Evolutionary conservation across 768 basidiomycete species (phyloP).

Genomic region (Suillus paluster): DNA sequence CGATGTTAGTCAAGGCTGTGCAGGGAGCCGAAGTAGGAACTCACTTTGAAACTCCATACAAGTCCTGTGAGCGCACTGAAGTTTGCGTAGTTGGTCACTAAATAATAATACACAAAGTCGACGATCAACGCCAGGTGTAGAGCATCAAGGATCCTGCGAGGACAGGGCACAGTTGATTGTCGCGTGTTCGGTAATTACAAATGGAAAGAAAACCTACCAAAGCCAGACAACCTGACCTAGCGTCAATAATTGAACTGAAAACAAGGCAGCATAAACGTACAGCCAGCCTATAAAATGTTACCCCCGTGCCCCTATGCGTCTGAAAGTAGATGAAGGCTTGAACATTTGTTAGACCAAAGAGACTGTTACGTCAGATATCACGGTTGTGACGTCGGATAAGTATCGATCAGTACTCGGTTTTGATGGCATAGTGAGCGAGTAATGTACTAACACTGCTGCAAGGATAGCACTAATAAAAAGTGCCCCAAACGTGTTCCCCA

Average conservation of each 20-base stretch:
- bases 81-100: not conserved
- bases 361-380: not conserved
- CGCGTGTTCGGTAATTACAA: not conserved
- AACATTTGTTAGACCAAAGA: not conserved
- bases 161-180: no score
- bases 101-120: not conserved
- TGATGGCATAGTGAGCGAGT: not conserved
- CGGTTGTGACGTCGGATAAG: no score
- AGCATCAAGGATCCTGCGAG: not conserved
- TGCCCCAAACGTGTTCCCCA: not conserved
- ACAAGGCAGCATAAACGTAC: not conserved
- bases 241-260: not conserved
- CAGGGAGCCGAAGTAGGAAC: no score
- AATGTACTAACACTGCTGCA: not conserved
- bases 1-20: not conserved
- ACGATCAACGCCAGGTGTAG: not conserved
- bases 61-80: not conserved
- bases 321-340: not conserved
- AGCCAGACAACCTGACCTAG: not conserved
- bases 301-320: not conserved
- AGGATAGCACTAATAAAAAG: not conserved
- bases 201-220: not conserved
- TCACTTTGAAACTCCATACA: conserved; percentile 1
- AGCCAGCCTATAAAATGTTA: not conserved
- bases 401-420: not conserved